Conservation (phyloP, 345 rosid genomes). For the Eucalyptus erythrocorys region DNA sequence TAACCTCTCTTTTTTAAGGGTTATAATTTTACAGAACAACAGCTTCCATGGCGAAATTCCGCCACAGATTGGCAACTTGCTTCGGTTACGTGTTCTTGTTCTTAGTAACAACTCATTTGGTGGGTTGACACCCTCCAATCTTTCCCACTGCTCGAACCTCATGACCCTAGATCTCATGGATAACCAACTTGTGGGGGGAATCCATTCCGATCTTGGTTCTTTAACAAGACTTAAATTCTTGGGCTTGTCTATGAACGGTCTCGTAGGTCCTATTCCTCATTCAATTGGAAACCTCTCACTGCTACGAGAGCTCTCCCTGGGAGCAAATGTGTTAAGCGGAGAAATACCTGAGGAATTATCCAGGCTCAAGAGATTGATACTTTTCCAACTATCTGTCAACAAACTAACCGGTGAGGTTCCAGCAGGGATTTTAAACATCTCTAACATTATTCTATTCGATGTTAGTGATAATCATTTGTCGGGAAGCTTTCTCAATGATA, state of each 20-base stretch:
- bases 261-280: not conserved
- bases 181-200: not conserved
- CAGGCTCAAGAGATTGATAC: rapidly evolving
- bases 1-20: too few species aligned
- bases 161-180: rapidly evolving
- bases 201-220: not conserved
- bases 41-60: too few species aligned
- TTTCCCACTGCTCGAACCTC: rapidly evolving
- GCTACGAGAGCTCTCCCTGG: rapidly evolving
- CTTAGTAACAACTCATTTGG: too few species aligned
- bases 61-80: too few species aligned
- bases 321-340: rapidly evolving
- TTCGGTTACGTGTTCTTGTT: rapidly evolving
- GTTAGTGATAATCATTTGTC: rapidly evolving
- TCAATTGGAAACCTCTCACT: not conserved
- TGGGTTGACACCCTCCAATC: rapidly evolving
- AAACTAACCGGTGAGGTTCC: too few species aligned
- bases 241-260: rapidly evolving
- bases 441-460: rapidly evolving
- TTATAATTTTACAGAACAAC: rapidly evolving
- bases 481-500: not conserved
- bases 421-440: not conserved
- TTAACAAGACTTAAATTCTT: rapidly evolving
- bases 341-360: too few species aligned
- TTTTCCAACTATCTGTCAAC: rapidly evolving